Evolutionary conservation across 768 basidiomycete species (phyloP), one percentile per base, ranked within the genome.

Genomic region (Pisolithus sp.): DNA sequence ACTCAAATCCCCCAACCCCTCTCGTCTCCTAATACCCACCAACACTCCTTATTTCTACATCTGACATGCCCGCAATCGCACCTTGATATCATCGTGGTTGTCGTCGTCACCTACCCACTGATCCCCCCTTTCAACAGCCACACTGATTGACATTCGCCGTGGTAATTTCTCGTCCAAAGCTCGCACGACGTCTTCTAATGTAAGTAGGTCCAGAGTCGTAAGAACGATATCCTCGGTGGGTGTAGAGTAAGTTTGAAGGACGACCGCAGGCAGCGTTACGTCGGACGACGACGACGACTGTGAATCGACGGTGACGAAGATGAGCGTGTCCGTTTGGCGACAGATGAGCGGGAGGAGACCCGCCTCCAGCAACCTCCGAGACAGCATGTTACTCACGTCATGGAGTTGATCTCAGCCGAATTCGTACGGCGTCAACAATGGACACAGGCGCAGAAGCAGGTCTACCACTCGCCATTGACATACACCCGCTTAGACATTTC

Each of bases 171-270:
- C 69, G 62, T 89, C 87, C 43, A 89, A 73, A 8, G 69, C 56
- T 15, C 58, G 55, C 5, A 82, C 85, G 15, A 83, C 83, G 1
- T 51, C 62, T 43, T 81, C 60, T 41, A 89, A 78, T 53, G 77
- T 74, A 49, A 86, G 59, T 39, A 87, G 74, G 57, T 89, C 85
- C 53, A 88, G 72, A 6, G 84, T 73, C 0, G 82, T 86, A 62
- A 87, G 79, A 37, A 86, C 72, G 39, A 87, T 69, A 7, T 78
- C 80, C 56, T 81, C 77, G 2, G 76, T 66, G 15, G 64, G 59
- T 52, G 60, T 48, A 26, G 77, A 75, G 52, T 83, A 79, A 52
- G 79, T 78, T 60, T 86, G 82, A 12, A 88, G 68, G 1, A 84
- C 81, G 38, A 86, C 67, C 49, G 77, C 69, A 3, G 73, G 68